Percentiles rank a stretch among this genome's conserved stretches.
phyloP scores from a whole-genome alignment of 306 rosid genomes.

The Malus fusca region DNA sequence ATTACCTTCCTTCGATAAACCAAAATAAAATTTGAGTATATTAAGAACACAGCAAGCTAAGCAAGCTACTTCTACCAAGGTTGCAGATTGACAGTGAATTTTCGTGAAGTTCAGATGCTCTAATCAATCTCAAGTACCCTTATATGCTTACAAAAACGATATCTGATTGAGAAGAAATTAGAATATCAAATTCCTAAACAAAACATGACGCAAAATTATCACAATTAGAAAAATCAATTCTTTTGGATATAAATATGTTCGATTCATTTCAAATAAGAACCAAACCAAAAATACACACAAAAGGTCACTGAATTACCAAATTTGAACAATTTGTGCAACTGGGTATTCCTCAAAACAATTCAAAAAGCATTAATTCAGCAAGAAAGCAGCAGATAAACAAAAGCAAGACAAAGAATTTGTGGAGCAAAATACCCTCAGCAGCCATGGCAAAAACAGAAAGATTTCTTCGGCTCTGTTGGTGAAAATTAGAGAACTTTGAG shows the following conservation, averaged over 20 bases:
- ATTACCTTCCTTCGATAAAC: background rate
- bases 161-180: background rate
- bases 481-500: constrained; percentile 23
- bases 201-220: background rate
- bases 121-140: no score
- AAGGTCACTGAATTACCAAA: background rate
- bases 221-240: background rate
- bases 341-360: background rate
- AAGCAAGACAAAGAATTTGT: background rate
- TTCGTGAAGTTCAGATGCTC: background rate
- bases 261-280: background rate
- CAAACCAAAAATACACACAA: background rate
- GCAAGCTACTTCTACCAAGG: background rate
- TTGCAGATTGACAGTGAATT: background rate
- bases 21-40: background rate
- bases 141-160: background rate
- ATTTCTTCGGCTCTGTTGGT: constrained; percentile 30
- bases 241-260: background rate
- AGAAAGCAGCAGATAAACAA: background rate
- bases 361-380: background rate
- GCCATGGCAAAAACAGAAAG: constrained; percentile 73
- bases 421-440: constrained; percentile 49
- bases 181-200: background rate
- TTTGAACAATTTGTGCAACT: background rate
- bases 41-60: background rate